phyloP scores from a whole-genome alignment of 495 filamentous ascomycete genomes.

The Lasiosphaeriaceae sp. region DNA sequence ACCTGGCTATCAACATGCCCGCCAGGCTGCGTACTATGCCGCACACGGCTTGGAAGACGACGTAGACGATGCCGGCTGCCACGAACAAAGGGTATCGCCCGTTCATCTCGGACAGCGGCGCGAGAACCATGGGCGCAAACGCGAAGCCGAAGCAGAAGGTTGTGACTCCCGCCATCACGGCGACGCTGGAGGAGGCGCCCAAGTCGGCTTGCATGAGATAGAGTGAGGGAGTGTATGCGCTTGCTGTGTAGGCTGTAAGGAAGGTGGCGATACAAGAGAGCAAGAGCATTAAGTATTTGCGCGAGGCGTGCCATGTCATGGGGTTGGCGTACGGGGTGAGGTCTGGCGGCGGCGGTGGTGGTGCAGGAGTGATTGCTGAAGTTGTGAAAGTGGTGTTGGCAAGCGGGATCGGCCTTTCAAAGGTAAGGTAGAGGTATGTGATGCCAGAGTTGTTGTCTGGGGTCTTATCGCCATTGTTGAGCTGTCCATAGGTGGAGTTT shows the following conservation, averaged over 20 bases:
- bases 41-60: constrained; percentile 67
- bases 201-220: constrained; percentile 57
- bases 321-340: constrained; percentile 67
- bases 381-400: constrained; percentile 42
- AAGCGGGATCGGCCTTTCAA: constrained; percentile 61
- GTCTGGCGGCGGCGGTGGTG: constrained; percentile 56
- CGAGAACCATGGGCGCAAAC: constrained; percentile 83
- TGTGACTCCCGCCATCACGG: constrained; percentile 74
- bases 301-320: constrained; percentile 64
- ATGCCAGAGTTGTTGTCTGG: constrained; percentile 35
- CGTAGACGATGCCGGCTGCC: constrained; percentile 62
- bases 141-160: constrained; percentile 81
- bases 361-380: background rate
- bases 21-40: constrained; percentile 67
- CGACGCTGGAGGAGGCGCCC: constrained; percentile 58
- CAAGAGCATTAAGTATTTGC: constrained; percentile 69
- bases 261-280: constrained; percentile 73
- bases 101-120: constrained; percentile 85
- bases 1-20: constrained; percentile 73
- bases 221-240: constrained; percentile 69
- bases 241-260: constrained; percentile 76
- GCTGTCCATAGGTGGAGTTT: background rate
- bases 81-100: constrained; percentile 80
- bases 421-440: constrained; percentile 67
- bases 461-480: background rate